Conservation (phyloP, 495 filamentous ascomycete genomes). For the Aspergillus mulundensis region DNA sequence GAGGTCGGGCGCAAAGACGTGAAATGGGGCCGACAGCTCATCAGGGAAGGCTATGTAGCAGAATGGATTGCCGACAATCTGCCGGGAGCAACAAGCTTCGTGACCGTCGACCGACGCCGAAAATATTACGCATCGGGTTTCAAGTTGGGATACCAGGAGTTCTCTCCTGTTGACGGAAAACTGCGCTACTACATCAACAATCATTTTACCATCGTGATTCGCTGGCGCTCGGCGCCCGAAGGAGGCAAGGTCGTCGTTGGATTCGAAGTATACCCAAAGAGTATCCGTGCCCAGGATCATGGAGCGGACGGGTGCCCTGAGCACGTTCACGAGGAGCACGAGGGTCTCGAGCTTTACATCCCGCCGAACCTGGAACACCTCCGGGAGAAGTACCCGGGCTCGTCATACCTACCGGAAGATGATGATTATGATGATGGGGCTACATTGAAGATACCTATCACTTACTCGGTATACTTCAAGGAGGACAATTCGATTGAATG, state of each 20-base stretch:
- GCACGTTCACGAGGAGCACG: slow-evolving; percentile 57
- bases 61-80: slow-evolving; percentile 98
- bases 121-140: slow-evolving; percentile 97
- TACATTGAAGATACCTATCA: slow-evolving; percentile 77
- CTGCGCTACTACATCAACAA: slow-evolving; percentile 83
- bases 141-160: slow-evolving; percentile 80
- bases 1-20: slow-evolving; percentile 62
- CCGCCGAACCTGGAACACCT: slow-evolving; percentile 56
- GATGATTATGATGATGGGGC: slow-evolving; percentile 63
- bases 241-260: slow-evolving; percentile 83
- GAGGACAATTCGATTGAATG: slow-evolving; percentile 82
- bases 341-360: slow-evolving; percentile 65
- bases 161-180: slow-evolving; percentile 54
- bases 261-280: slow-evolving; percentile 92
- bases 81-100: slow-evolving; percentile 88
- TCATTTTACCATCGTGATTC: slow-evolving; percentile 83
- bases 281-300: slow-evolving; percentile 61
- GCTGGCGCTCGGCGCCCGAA: slow-evolving; percentile 71
- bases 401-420: slow-evolving; percentile 53
- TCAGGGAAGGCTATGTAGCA: slow-evolving; percentile 79
- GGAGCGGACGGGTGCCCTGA: slow-evolving; percentile 61
- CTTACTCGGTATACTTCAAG: slow-evolving; percentile 89
- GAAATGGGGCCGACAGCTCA: slow-evolving; percentile 67
- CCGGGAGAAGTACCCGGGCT: slow-evolving; percentile 53
- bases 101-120: slow-evolving; percentile 79